Evolutionary conservation across 108 stramenopile genomes (phyloP).

Genomic region (Skeletonema grethae): DNA sequence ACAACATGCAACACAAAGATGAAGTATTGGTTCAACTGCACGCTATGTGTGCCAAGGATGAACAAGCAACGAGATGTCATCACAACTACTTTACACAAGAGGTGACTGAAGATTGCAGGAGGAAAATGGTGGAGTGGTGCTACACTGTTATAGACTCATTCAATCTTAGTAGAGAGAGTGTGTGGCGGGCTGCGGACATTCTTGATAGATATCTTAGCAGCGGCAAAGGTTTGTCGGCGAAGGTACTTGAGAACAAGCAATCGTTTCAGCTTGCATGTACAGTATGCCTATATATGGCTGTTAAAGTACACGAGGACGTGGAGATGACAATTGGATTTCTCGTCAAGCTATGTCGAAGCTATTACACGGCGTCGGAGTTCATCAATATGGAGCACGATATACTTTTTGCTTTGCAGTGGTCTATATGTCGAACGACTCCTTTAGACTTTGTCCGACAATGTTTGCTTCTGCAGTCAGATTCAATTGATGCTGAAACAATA

Average conservation of each 20-base stretch:
- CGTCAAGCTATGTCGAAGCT: slow-evolving; percentile 18
- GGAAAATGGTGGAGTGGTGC: slow-evolving; percentile 35
- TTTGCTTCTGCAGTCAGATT: not conserved
- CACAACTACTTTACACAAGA: slow-evolving; percentile 14
- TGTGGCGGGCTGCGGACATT: slow-evolving; percentile 27
- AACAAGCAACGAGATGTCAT: not conserved
- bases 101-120: slow-evolving; percentile 30
- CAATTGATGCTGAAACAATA: not conserved
- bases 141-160: slow-evolving; percentile 25
- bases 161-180: slow-evolving; percentile 21
- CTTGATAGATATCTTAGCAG: slow-evolving; percentile 38
- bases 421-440: not conserved
- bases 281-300: slow-evolving; percentile 37
- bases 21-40: not conserved
- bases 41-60: slow-evolving; percentile 1
- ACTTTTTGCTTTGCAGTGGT: slow-evolving; percentile 2
- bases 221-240: slow-evolving; percentile 9
- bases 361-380: slow-evolving; percentile 12
- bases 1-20: not conserved
- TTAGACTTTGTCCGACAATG: slow-evolving; percentile 1
- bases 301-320: slow-evolving; percentile 26
- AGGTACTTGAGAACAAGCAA: slow-evolving; percentile 13
- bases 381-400: slow-evolving; percentile 5
- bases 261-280: slow-evolving; percentile 26
- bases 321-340: slow-evolving; percentile 14